phyloP scores from a whole-genome alignment of 305 asterid genomes.

The Fraxinus sp. region DNA sequence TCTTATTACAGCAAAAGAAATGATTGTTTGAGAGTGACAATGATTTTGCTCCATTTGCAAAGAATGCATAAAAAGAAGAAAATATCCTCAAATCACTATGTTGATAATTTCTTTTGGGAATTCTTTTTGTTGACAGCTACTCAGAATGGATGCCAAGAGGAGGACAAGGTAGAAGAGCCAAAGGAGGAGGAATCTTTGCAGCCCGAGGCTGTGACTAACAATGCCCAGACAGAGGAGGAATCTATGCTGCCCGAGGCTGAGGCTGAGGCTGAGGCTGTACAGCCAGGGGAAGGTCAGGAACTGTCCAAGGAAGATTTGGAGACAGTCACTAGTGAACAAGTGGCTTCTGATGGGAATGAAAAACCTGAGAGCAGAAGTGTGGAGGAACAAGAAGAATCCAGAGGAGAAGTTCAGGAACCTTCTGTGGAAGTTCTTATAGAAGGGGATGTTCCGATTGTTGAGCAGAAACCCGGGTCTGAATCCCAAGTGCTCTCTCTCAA shows the following conservation, averaged over 20 bases:
- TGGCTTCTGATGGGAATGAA: slow-evolving; percentile 36
- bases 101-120: neutral
- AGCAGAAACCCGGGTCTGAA: slow-evolving; percentile 36
- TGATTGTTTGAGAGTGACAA: neutral
- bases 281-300: slow-evolving; percentile 30
- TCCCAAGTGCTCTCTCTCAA: slow-evolving; percentile 57
- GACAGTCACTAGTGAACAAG: slow-evolving; percentile 29
- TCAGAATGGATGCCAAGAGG: slow-evolving; percentile 60
- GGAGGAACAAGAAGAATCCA: slow-evolving; percentile 33
- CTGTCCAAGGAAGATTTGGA: slow-evolving; percentile 30
- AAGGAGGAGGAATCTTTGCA: slow-evolving; percentile 9
- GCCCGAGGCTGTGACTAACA: neutral
- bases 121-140: slow-evolving; percentile 31
- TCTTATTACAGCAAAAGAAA: neutral
- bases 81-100: neutral
- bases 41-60: neutral
- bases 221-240: neutral
- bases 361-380: slow-evolving; percentile 35
- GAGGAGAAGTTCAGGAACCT: slow-evolving; percentile 41
- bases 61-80: neutral
- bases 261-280: neutral
- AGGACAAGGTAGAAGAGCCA: slow-evolving; percentile 9
- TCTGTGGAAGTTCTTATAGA: slow-evolving; percentile 40
- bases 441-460: slow-evolving; percentile 44
- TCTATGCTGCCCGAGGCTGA: slow-evolving; percentile 10